A percentile compares a stretch with the other conserved stretches of the same genome.
Conservation (phyloP, 257 asterid genomes). For the Solanum clarkiae region DNA sequence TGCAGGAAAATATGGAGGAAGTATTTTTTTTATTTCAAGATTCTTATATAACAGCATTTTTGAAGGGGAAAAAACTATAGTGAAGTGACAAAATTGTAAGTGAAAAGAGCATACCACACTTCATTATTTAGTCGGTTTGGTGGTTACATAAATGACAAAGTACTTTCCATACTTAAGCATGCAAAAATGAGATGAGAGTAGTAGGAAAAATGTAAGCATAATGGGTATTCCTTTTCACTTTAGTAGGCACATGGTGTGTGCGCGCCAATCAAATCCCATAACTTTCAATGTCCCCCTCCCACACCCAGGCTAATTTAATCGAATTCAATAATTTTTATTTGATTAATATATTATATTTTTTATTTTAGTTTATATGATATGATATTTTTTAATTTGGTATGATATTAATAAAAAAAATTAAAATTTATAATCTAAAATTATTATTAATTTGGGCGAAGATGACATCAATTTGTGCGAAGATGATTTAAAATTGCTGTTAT, state of each 20-base stretch:
- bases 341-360: no score
- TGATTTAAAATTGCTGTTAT: no score
- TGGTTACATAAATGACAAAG: not conserved
- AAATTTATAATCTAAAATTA: no score
- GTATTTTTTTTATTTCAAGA: not conserved
- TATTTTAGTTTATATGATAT: no score
- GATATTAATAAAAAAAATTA: no score
- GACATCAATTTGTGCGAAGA: no score
- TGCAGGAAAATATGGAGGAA: not conserved
- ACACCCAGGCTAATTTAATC: no score
- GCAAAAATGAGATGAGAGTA: not conserved
- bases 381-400: no score
- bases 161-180: not conserved
- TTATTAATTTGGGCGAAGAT: no score
- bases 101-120: not conserved
- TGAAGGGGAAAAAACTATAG: not conserved
- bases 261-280: constrained; percentile 5
- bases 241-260: constrained; percentile 32
- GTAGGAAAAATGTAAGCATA: not conserved
- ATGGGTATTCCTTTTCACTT: not conserved
- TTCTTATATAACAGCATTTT: not conserved
- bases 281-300: constrained; percentile 28
- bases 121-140: not conserved
- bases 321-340: no score
- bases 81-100: not conserved